These are phyloP conservation scores for Ophiocordyceps polyrhachis-furcata DNA, from an alignment of 2,329 filamentous ascomycete species.

Conservation along the genomic window DNA sequence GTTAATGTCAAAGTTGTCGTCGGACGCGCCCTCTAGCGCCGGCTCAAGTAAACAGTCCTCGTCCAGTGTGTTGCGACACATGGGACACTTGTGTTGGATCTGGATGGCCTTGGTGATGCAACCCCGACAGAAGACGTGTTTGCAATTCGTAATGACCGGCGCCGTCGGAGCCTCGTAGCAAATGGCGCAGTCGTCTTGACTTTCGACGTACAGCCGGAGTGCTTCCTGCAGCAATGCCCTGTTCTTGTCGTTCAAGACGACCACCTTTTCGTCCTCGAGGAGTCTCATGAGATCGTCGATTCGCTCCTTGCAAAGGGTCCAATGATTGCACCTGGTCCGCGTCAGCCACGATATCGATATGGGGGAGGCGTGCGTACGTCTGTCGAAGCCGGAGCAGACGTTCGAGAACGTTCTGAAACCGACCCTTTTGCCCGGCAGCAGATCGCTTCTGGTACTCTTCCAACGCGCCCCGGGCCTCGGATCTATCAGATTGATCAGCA, in stretches of 20 bases:
- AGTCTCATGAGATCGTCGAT: conserved; percentile 54
- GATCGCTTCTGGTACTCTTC: conserved; percentile 34
- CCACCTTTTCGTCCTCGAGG: conserved; percentile 47
- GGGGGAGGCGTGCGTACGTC: conserved; percentile 22
- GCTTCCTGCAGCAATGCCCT: conserved; percentile 53
- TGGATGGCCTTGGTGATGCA: conserved; percentile 64
- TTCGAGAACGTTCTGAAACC: conserved; percentile 62
- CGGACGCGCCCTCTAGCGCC: conserved; percentile 30
- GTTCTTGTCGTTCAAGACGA: conserved; percentile 56
- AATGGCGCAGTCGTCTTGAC: conserved; percentile 65
- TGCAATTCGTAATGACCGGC: conserved; percentile 71
- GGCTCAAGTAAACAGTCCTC: conserved; percentile 45
- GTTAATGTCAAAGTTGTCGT: conserved; percentile 37
- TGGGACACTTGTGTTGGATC: conserved; percentile 62
- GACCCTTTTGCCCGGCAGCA: conserved; percentile 24
- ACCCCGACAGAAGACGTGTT: conserved; percentile 55
- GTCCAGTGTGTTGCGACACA: conserved; percentile 56
- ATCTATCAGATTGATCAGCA: conserved; percentile 17
- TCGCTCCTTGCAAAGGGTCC: conserved; percentile 60
- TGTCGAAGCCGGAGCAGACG: conserved; percentile 68
- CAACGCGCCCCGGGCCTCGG: conserved; percentile 57
- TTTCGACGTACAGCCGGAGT: conserved; percentile 59
- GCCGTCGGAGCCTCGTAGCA: conserved; percentile 55
- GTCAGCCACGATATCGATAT: not conserved
- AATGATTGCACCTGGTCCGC: conserved; percentile 52